A percentile compares a stretch with the other conserved stretches of the same genome.
phyloP scores from a whole-genome alignment of 202 grass and related monocot genomes.

The Schoenoplectus triqueter region DNA sequence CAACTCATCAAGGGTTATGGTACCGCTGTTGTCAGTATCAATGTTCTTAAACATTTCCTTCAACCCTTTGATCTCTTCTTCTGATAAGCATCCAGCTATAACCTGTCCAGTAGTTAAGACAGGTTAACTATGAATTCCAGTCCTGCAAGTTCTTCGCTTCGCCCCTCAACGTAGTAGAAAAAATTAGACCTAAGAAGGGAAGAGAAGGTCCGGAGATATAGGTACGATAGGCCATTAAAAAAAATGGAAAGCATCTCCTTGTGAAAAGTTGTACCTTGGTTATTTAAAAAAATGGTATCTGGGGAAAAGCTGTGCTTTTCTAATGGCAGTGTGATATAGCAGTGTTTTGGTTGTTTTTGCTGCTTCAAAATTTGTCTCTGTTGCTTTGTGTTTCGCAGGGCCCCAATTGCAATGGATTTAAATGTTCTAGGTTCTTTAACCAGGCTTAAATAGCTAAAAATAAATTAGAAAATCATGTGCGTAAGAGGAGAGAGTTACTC shows the following conservation, averaged over 20 bases:
- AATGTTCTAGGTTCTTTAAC: neutral
- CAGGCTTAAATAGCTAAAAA: neutral
- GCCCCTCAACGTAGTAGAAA: too few species aligned
- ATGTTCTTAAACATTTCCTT: constrained; percentile 91
- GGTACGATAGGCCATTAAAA: too few species aligned
- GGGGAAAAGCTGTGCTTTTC: too few species aligned
- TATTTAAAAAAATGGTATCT: neutral
- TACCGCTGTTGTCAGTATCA: constrained; percentile 72
- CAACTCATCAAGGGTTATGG: constrained; percentile 74
- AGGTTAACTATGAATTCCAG: neutral
- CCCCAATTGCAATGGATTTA: too few species aligned
- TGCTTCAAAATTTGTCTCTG: neutral
- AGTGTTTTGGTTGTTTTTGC: neutral
- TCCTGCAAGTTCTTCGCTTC: too few species aligned
- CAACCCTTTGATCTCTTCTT: constrained; percentile 79
- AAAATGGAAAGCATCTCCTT: neutral
- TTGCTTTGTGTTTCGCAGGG: neutral
- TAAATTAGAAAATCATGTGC: neutral
- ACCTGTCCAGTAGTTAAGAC: constrained; percentile 42
- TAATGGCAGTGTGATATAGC: too few species aligned
- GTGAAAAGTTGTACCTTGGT: neutral
- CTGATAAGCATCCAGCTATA: constrained; percentile 77
- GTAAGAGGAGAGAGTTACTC: constrained; percentile 44
- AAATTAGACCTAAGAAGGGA: too few species aligned
- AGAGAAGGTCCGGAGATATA: too few species aligned